A percentile compares a stretch with the other conserved stretches of the same genome.
phyloP scores from a whole-genome alignment of 2,329 filamentous ascomycete genomes.

The Fusarium oligoseptatum region DNA sequence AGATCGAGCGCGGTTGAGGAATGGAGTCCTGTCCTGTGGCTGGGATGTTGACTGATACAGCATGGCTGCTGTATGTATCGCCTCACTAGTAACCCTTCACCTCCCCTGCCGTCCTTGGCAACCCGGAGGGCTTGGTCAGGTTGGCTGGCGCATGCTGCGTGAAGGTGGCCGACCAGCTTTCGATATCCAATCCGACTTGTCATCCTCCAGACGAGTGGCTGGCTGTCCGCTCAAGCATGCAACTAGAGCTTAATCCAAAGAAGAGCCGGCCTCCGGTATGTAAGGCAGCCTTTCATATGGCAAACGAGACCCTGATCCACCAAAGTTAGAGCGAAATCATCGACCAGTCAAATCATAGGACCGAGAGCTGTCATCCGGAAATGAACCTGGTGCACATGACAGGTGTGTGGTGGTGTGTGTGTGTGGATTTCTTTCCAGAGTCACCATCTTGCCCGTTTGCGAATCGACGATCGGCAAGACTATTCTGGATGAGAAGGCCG shows the following conservation, averaged over 20 bases:
- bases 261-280: slow-evolving; percentile 1
- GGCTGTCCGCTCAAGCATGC: neutral
- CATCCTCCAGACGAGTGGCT: neutral
- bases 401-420: neutral
- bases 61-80: neutral
- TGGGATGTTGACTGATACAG: neutral
- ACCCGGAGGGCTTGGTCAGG: neutral
- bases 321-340: neutral
- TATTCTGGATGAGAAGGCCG: neutral
- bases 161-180: neutral
- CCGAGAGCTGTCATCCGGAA: neutral
- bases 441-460: slow-evolving; percentile 15
- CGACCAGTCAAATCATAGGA: neutral
- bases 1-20: neutral
- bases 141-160: neutral
- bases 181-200: neutral
- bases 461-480: slow-evolving; percentile 1
- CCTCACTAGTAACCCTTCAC: neutral
- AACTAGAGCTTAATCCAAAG: neutral
- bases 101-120: neutral
- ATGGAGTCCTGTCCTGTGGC: neutral
- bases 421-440: neutral
- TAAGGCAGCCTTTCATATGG: neutral
- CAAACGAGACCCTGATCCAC: neutral
- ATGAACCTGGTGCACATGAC: neutral